A percentile compares a stretch with the other conserved stretches of the same genome.
Conservation (phyloP, 2,329 filamentous ascomycete genomes). For the Talaromyces marneffei region DNA sequence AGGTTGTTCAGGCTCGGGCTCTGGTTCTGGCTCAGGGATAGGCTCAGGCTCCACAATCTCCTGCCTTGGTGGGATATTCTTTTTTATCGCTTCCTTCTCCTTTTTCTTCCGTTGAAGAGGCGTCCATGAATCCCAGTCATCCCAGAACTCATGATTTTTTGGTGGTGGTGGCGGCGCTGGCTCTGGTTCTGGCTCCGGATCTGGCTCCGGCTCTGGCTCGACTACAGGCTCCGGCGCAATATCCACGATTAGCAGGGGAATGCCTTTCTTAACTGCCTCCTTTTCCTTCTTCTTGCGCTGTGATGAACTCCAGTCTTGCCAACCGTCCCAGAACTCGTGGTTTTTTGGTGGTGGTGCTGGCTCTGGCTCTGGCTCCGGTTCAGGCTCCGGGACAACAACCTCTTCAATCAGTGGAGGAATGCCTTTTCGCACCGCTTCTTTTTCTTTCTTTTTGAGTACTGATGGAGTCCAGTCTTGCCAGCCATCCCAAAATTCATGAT, state of each 20-base stretch:
- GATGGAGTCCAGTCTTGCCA: slow-evolving; percentile 1
- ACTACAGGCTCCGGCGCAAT: slow-evolving; percentile 31
- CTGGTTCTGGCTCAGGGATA: slow-evolving; percentile 23
- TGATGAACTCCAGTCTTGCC: slow-evolving; percentile 3
- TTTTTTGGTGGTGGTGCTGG: slow-evolving; percentile 23
- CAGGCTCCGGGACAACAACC: background rate
- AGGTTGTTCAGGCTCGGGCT: slow-evolving; percentile 4
- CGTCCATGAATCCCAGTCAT: background rate
- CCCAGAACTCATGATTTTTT: slow-evolving; percentile 10
- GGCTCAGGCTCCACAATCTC: slow-evolving; percentile 47
- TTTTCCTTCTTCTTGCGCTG: slow-evolving; percentile 12
- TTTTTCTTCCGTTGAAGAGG: slow-evolving; percentile 3
- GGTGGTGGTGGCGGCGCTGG: slow-evolving; percentile 17
- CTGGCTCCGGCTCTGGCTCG: slow-evolving; percentile 22
- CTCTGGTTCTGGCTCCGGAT: slow-evolving; percentile 22
- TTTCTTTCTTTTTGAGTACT: slow-evolving; percentile 9
- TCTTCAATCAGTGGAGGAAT: slow-evolving; percentile 7
- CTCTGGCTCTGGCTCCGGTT: slow-evolving; percentile 25
- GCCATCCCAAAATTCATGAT: slow-evolving; percentile 18
- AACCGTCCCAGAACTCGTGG: slow-evolving; percentile 10
- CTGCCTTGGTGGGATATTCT: slow-evolving; percentile 3
- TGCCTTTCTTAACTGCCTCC: slow-evolving; percentile 8
- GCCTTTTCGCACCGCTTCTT: slow-evolving; percentile 2
- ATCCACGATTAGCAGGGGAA: slow-evolving; percentile 6
- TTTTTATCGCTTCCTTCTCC: slow-evolving; percentile 8